phyloP scores from a whole-genome alignment of 2,329 filamentous ascomycete genomes.

The Chaetothyriales sp. region DNA sequence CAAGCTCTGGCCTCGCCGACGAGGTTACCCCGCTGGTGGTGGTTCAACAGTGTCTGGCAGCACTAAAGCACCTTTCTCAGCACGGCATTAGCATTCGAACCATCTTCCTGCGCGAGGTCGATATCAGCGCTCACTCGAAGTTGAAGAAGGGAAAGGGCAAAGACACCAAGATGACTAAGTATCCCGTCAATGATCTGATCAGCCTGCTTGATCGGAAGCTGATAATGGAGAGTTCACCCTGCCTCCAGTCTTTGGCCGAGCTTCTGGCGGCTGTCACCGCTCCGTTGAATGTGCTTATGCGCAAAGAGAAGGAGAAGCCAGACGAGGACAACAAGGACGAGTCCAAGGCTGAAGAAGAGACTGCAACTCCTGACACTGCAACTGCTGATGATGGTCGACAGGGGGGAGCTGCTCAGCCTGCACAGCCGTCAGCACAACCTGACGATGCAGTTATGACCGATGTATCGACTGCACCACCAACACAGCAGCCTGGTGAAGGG shows the following conservation, averaged over 20 bases:
- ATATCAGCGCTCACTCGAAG: constrained; percentile 63
- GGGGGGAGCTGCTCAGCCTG: constrained; percentile 27
- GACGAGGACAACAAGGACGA: constrained; percentile 20
- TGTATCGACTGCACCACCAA: constrained; percentile 18
- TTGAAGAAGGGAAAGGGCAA: constrained; percentile 79
- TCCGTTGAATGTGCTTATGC: constrained; percentile 66
- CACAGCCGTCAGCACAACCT: constrained; percentile 19
- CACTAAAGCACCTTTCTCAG: constrained; percentile 67
- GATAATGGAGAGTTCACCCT: constrained; percentile 90
- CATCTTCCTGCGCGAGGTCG: constrained; percentile 90
- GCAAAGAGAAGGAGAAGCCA: constrained; percentile 51
- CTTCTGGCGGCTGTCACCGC: constrained; percentile 77
- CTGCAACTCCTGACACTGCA: constrained; percentile 15
- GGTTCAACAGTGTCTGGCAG: constrained; percentile 82
- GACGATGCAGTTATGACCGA: constrained; percentile 31
- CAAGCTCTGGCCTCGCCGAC: constrained; percentile 44
- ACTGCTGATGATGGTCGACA: constrained; percentile 14
- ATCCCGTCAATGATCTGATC: constrained; percentile 79
- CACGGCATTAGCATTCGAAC: constrained; percentile 77
- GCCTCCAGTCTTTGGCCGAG: constrained; percentile 85
- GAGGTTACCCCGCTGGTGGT: constrained; percentile 90
- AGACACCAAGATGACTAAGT: constrained; percentile 70
- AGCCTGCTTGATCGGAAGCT: constrained; percentile 80
- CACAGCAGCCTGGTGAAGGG: constrained; percentile 8
- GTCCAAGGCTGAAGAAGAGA: constrained; percentile 19